Conservation (phyloP, 805 yeast genomes). For the Zygosaccharomyces siamensis region DNA sequence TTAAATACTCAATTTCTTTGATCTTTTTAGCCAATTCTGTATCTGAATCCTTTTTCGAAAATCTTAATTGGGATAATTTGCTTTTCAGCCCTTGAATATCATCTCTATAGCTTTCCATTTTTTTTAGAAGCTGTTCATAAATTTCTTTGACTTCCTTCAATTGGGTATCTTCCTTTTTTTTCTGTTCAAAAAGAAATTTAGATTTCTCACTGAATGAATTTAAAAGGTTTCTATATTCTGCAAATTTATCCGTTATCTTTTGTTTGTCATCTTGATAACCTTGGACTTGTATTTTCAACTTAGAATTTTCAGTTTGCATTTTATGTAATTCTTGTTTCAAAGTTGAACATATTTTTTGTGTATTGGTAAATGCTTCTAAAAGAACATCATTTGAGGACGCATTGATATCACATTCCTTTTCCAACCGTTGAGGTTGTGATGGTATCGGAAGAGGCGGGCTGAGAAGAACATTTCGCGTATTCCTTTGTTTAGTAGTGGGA, state of each 20-base stretch:
- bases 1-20: conserved; percentile 36
- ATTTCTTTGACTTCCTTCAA: conserved; percentile 25
- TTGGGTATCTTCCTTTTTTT: conserved; percentile 19
- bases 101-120: conserved; percentile 20
- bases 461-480: background rate
- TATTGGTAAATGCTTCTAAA: conserved; percentile 38
- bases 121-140: conserved; percentile 15
- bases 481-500: conserved; percentile 1
- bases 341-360: conserved; percentile 35
- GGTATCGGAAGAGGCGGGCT: background rate
- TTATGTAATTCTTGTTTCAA: conserved; percentile 34
- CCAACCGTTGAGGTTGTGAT: background rate
- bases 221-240: conserved; percentile 23
- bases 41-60: conserved; percentile 19
- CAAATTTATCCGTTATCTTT: conserved; percentile 22
- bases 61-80: conserved; percentile 26
- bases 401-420: conserved; percentile 9
- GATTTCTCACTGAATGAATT: conserved; percentile 23
- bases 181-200: conserved; percentile 22
- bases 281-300: conserved; percentile 25
- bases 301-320: conserved; percentile 26
- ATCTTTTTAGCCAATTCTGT: conserved; percentile 23
- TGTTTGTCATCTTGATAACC: conserved; percentile 22
- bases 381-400: conserved; percentile 36
- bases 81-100: conserved; percentile 23